A percentile compares a stretch with the other conserved stretches of the same genome.
These are phyloP conservation scores for Meredithiella fracta DNA, from an alignment of 2,329 filamentous ascomycete species.

Conservation along the genomic window DNA sequence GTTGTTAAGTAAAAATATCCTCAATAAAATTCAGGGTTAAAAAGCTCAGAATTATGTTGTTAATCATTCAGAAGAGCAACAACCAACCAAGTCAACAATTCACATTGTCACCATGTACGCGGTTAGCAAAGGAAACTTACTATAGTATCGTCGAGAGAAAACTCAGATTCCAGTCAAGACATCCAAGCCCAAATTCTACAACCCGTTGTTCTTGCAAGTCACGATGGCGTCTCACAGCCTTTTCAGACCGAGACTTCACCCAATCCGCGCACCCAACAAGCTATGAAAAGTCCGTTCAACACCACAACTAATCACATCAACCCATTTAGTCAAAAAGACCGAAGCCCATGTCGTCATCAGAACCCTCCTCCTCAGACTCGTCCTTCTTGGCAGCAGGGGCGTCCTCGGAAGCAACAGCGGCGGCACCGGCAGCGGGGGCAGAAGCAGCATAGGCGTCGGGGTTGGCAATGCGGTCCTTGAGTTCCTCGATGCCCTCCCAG, in stretches of 20 bases:
- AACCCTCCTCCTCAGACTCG: slow-evolving; percentile 49
- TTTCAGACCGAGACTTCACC: slow-evolving; percentile 4
- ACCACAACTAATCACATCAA: slow-evolving; percentile 30
- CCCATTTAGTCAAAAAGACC: slow-evolving; percentile 53
- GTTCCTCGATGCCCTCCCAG: slow-evolving; percentile 90
- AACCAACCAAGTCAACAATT: slow-evolving; percentile 14
- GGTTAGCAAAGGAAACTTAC: slow-evolving; percentile 25
- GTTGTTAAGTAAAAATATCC: slow-evolving; percentile 36
- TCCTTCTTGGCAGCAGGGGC: slow-evolving; percentile 48
- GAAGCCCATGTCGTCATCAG: slow-evolving; percentile 28
- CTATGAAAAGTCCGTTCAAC: slow-evolving; percentile 67
- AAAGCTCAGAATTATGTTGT: slow-evolving; percentile 44
- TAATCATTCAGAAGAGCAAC: slow-evolving; percentile 35
- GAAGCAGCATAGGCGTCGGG: slow-evolving; percentile 86
- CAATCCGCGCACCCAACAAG: slow-evolving; percentile 15
- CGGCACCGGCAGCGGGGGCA: slow-evolving; percentile 51
- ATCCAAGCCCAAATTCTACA: slow-evolving; percentile 7
- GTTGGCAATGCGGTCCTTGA: slow-evolving; percentile 99
- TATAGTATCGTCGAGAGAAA: slow-evolving; percentile 19
- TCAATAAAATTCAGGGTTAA: slow-evolving; percentile 49
- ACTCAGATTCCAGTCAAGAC: slow-evolving; percentile 8
- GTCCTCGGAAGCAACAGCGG: slow-evolving; percentile 31
- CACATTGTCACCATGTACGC: slow-evolving; percentile 5
- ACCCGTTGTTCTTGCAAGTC: background rate
- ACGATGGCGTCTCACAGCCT: background rate